Conservation (phyloP, 2,329 filamentous ascomycete genomes). For the Fusarium sarcochroum region DNA sequence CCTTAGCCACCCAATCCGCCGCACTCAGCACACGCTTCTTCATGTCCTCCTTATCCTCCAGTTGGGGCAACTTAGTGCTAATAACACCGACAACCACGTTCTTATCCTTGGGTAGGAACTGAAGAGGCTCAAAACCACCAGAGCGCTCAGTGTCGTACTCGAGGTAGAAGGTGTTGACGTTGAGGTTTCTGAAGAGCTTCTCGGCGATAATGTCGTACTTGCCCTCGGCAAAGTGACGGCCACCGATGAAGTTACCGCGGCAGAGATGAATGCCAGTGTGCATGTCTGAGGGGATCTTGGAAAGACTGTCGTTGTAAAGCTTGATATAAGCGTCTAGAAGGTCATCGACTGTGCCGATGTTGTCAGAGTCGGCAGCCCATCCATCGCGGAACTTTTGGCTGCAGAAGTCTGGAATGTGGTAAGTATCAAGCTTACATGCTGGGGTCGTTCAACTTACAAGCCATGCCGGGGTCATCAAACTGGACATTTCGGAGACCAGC, state of each 20-base stretch:
- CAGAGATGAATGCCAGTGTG: slow-evolving; percentile 84
- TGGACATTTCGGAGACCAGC: slow-evolving; percentile 76
- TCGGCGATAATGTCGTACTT: slow-evolving; percentile 77
- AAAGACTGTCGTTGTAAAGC: slow-evolving; percentile 81
- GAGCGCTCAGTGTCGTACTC: slow-evolving; percentile 77
- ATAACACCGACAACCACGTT: slow-evolving; percentile 75
- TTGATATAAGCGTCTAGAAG: slow-evolving; percentile 82
- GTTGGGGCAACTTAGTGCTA: slow-evolving; percentile 72
- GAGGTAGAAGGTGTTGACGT: slow-evolving; percentile 77
- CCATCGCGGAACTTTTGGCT: slow-evolving; percentile 78
- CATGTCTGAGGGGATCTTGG: slow-evolving; percentile 75
- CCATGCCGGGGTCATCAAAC: slow-evolving; percentile 76
- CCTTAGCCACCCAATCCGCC: slow-evolving; percentile 78
- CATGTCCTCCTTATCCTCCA: slow-evolving; percentile 75
- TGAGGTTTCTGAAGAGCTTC: slow-evolving; percentile 74
- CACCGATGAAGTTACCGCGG: slow-evolving; percentile 76
- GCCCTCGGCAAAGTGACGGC: slow-evolving; percentile 76
- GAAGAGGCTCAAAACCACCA: slow-evolving; percentile 76
- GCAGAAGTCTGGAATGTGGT: slow-evolving; percentile 73
- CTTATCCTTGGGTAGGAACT: slow-evolving; percentile 71
- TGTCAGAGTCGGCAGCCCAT: slow-evolving; percentile 77
- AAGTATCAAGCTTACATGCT: background rate
- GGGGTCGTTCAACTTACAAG: slow-evolving; percentile 63
- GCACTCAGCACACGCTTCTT: slow-evolving; percentile 71
- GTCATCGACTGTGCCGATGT: slow-evolving; percentile 76